phyloP scores from a whole-genome alignment of 805 yeast genomes.

The Candida dajiaensis region DNA sequence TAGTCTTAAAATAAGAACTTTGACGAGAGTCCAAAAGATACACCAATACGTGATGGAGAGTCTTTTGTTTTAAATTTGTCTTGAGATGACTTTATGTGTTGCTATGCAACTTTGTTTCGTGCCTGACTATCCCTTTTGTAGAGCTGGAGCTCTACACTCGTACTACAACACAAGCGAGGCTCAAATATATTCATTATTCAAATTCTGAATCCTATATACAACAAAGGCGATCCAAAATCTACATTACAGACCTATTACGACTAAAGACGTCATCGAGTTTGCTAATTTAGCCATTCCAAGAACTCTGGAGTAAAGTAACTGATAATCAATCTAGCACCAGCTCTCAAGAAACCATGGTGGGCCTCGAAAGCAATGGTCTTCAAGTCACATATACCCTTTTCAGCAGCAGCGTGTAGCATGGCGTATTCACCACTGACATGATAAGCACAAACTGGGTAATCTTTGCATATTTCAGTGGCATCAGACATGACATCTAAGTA shows the following conservation, averaged over 20 bases:
- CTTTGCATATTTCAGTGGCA: conserved; percentile 74
- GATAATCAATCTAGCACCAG: conserved; percentile 90
- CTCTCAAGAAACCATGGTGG: conserved; percentile 87
- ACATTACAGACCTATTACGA: too few species aligned
- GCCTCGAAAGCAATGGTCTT: conserved; percentile 75
- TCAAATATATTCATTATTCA: not conserved
- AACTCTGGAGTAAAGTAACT: conserved; percentile 95
- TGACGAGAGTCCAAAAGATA: too few species aligned
- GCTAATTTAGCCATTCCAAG: conserved; percentile 72
- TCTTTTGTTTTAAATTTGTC: too few species aligned
- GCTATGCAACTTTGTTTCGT: too few species aligned
- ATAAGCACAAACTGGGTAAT: conserved; percentile 89
- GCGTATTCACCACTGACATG: conserved; percentile 98
- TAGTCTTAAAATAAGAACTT: too few species aligned
- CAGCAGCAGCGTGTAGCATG: conserved; percentile 98
- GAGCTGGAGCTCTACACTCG: too few species aligned
- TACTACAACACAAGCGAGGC: not conserved
- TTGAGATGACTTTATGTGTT: too few species aligned
- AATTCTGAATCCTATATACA: not conserved
- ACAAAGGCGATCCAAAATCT: not conserved
- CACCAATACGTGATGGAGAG: too few species aligned
- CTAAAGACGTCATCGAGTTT: conserved; percentile 15
- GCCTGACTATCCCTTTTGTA: too few species aligned
- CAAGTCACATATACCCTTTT: conserved; percentile 85
- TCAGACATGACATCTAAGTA: conserved; percentile 88